Evolutionary conservation across 768 basidiomycete genomes (phyloP).

Genomic region (Paxillus rubicundulus): DNA sequence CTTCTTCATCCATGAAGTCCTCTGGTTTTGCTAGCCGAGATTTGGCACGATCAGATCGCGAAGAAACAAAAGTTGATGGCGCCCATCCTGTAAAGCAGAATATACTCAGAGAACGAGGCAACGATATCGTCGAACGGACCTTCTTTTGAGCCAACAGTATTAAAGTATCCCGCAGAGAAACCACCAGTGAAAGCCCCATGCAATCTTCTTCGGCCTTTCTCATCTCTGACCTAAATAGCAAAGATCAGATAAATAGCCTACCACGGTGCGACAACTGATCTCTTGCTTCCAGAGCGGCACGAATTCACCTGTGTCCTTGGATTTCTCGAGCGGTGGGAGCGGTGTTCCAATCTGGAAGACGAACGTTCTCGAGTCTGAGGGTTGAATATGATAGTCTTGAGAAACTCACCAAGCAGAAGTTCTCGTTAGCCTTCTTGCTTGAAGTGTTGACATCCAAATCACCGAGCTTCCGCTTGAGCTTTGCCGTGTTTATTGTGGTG

Average conservation of each 20-base stretch:
- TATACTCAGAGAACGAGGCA: neutral
- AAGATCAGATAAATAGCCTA: conserved; percentile 19
- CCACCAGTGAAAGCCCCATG: conserved; percentile 99
- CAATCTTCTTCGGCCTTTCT: conserved; percentile 87
- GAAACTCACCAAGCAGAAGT: conserved; percentile 71
- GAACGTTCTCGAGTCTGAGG: conserved; percentile 7
- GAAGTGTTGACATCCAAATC: conserved; percentile 73
- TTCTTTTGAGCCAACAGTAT: conserved; percentile 94
- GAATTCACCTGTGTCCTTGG: conserved; percentile 89
- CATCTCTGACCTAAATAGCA: conserved; percentile 73
- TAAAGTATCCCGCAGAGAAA: conserved; percentile 97
- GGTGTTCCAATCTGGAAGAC: conserved; percentile 82
- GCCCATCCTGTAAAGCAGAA: conserved; percentile 74
- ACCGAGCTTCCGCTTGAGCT: conserved; percentile 83
- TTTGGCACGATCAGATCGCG: conserved; percentile 72
- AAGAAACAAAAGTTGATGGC: conserved; percentile 90
- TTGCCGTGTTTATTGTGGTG: conserved; percentile 44
- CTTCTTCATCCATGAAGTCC: conserved; percentile 99
- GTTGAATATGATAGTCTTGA: neutral
- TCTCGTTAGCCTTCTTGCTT: conserved; percentile 72
- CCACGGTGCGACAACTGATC: conserved; percentile 41
- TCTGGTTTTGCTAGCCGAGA: conserved; percentile 61
- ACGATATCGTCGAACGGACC: conserved; percentile 43
- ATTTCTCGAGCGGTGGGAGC: conserved; percentile 90
- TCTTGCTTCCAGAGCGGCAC: conserved; percentile 99